A percentile compares a stretch with the other conserved stretches of the same genome.
Conservation (phyloP, 495 filamentous ascomycete species). For the Penicillium parvum region DNA sequence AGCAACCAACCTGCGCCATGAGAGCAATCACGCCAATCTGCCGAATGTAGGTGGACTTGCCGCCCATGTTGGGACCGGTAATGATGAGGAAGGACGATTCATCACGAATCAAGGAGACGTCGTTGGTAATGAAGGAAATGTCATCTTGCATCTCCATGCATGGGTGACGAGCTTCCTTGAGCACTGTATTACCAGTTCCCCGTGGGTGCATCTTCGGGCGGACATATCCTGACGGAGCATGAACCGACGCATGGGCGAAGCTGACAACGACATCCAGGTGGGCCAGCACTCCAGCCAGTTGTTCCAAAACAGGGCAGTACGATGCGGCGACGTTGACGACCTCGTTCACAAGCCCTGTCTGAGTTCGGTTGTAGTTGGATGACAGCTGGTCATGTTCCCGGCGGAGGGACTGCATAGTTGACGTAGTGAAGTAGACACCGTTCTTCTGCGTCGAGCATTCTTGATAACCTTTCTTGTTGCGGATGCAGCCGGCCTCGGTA, state of each 20-base stretch:
- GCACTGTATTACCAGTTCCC: slow-evolving; percentile 81
- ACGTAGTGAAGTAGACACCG: slow-evolving; percentile 96
- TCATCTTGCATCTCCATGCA: slow-evolving; percentile 99
- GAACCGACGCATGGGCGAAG: slow-evolving; percentile 90
- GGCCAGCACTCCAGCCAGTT: slow-evolving; percentile 80
- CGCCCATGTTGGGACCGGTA: slow-evolving; percentile 98
- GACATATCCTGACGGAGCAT: slow-evolving; percentile 87
- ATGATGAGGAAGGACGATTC: slow-evolving; percentile 91
- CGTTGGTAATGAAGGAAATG: slow-evolving; percentile 97
- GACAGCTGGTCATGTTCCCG: slow-evolving; percentile 93
- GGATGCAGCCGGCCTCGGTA: slow-evolving; percentile 87
- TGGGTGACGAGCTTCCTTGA: slow-evolving; percentile 91
- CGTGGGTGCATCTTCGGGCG: slow-evolving; percentile 89
- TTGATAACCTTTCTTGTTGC: slow-evolving; percentile 82
- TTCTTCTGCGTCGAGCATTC: slow-evolving; percentile 99
- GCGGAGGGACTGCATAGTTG: slow-evolving; percentile 72
- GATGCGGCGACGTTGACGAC: slow-evolving; percentile 92
- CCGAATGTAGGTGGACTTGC: slow-evolving; percentile 97
- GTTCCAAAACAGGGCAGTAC: slow-evolving; percentile 90
- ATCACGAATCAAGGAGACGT: slow-evolving; percentile 77
- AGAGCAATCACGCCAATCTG: slow-evolving; percentile 96
- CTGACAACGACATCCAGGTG: slow-evolving; percentile 96
- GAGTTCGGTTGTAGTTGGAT: slow-evolving; percentile 92
- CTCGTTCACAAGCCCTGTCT: slow-evolving; percentile 85
- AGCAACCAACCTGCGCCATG: slow-evolving; percentile 96